Conservation (phyloP, 805 yeast species). For the Torulaspora microellipsoides region DNA sequence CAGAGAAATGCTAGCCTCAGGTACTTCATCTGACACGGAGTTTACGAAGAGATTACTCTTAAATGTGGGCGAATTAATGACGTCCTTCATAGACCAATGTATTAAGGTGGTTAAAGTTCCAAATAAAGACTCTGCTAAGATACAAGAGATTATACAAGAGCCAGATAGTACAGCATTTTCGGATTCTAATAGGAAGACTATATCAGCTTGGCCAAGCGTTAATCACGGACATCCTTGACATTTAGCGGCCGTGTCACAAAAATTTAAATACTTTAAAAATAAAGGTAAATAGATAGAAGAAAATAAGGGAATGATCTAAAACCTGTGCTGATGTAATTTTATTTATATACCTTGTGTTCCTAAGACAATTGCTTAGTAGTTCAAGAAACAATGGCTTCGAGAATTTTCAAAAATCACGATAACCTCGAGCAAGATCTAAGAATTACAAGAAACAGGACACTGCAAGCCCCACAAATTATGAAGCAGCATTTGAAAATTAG, state of each 20-base stretch:
- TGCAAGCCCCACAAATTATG: slow-evolving; percentile 3
- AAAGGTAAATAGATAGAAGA: slow-evolving; percentile 5
- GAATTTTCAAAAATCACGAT: neutral
- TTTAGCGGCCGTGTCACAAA: slow-evolving; percentile 9
- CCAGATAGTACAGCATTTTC: slow-evolving; percentile 3
- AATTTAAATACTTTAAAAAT: neutral
- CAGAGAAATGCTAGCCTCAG: slow-evolving; percentile 39
- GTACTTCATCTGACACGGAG: slow-evolving; percentile 48
- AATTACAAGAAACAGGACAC: slow-evolving; percentile 3
- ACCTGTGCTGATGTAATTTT: no score
- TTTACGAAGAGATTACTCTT: slow-evolving; percentile 44
- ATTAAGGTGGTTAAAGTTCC: slow-evolving; percentile 3
- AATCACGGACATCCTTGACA: slow-evolving; percentile 58
- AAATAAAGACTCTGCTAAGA: slow-evolving; percentile 10
- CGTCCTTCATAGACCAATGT: slow-evolving; percentile 13
- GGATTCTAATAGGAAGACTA: slow-evolving; percentile 24
- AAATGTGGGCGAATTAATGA: slow-evolving; percentile 25
- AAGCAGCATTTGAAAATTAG: slow-evolving; percentile 3
- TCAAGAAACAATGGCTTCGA: neutral
- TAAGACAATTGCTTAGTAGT: no score
- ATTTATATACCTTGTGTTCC: no score
- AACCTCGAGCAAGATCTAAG: neutral
- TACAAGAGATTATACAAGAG: slow-evolving; percentile 12
- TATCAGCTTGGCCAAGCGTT: slow-evolving; percentile 62
- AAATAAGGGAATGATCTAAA: no score